A percentile compares a stretch with the other conserved stretches of the same genome.
Conservation (phyloP, 768 basidiomycete genomes). For the Suillus plorans region DNA sequence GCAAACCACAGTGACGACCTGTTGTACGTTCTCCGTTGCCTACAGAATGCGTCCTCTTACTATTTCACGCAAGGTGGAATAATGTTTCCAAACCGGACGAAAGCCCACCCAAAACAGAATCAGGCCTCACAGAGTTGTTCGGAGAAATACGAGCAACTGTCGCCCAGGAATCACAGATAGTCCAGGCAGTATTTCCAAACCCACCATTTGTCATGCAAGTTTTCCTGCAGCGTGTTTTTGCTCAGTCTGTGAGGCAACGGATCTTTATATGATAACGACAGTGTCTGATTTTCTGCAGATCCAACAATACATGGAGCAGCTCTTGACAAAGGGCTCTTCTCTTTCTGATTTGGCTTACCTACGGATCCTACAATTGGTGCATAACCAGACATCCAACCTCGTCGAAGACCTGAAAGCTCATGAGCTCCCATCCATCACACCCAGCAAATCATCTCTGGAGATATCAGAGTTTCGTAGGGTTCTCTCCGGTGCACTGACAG, state of each 20-base stretch:
- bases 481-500: slow-evolving; percentile 42
- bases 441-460: slow-evolving; percentile 61
- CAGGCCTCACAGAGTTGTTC: slow-evolving; percentile 77
- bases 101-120: slow-evolving; percentile 73
- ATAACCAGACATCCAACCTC: slow-evolving; percentile 70
- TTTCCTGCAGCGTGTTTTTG: slow-evolving; percentile 95
- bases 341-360: slow-evolving; percentile 90
- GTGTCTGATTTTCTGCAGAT: slow-evolving; percentile 53
- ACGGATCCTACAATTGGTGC: slow-evolving; percentile 86
- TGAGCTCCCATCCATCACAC: slow-evolving; percentile 70
- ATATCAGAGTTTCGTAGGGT: slow-evolving; percentile 59
- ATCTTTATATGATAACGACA: slow-evolving; percentile 2
- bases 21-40: slow-evolving; percentile 40
- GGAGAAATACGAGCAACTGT: slow-evolving; percentile 88
- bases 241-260: slow-evolving; percentile 74
- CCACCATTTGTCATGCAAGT: slow-evolving; percentile 97
- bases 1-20: slow-evolving; percentile 54
- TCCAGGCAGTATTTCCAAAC: slow-evolving; percentile 97
- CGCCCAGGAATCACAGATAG: slow-evolving; percentile 94
- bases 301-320: slow-evolving; percentile 92
- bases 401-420: slow-evolving; percentile 92
- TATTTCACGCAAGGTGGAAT: slow-evolving; percentile 63
- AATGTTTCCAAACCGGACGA: slow-evolving; percentile 77
- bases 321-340: slow-evolving; percentile 70
- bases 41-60: not conserved